phyloP scores from a whole-genome alignment of 1,284 basidiomycete species.

The Inonotus hispidus region DNA sequence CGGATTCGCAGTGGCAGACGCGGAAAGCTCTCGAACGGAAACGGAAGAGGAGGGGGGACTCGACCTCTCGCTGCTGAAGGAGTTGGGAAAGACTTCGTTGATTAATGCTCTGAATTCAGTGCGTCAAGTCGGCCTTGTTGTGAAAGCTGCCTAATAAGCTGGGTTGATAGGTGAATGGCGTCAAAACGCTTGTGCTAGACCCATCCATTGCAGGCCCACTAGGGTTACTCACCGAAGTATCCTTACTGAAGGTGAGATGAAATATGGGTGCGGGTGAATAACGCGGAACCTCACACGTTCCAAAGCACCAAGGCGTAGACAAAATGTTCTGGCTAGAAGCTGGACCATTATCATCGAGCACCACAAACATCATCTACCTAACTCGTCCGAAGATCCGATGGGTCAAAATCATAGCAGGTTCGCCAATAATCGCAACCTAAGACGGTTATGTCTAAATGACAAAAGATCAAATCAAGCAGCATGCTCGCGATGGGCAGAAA shows the following conservation, averaged over 20 bases:
- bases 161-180: slow-evolving; percentile 74
- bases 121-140: slow-evolving; percentile 26
- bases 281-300: slow-evolving; percentile 2
- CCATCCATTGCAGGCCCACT: slow-evolving; percentile 85
- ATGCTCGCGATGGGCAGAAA: slow-evolving; percentile 59
- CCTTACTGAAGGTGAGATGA: slow-evolving; percentile 74
- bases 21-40: slow-evolving; percentile 20
- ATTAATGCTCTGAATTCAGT: slow-evolving; percentile 83
- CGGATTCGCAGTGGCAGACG: slow-evolving; percentile 20
- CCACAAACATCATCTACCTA: slow-evolving; percentile 90
- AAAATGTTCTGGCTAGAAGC: slow-evolving; percentile 99
- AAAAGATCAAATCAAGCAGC: slow-evolving; percentile 83
- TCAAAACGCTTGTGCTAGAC: slow-evolving; percentile 95
- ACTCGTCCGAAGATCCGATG: slow-evolving; percentile 84
- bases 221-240: slow-evolving; percentile 89
- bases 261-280: background rate
- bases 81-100: slow-evolving; percentile 70
- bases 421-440: background rate
- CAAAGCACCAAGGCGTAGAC: slow-evolving; percentile 94
- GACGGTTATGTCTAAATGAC: slow-evolving; percentile 8
- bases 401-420: slow-evolving; percentile 89
- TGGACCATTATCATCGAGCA: slow-evolving; percentile 77
- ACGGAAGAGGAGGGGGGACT: slow-evolving; percentile 37
- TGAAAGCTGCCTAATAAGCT: background rate
- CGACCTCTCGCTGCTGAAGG: slow-evolving; percentile 70